Evolutionary conservation across 805 yeast species (phyloP), one percentile per base, ranked within the genome.

Genomic region (Barnettozyma populi): DNA sequence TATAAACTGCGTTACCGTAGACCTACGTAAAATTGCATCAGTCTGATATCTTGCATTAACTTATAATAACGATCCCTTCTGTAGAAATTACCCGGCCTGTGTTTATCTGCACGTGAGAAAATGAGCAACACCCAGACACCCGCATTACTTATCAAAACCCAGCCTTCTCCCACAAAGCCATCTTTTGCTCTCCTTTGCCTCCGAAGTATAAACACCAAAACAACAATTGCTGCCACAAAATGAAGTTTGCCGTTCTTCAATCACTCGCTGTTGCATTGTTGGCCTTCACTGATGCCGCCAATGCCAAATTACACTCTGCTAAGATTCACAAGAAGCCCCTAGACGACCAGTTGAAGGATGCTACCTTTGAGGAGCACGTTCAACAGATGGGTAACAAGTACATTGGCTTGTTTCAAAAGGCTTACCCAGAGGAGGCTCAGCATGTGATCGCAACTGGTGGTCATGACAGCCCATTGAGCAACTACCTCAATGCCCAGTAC

Each of bases 401-500:
- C 66, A 58, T 79, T 49, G 67, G 71, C 45, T 64, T 72, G 39
- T 82, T 71, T 64, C 71, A 74, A 53, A 66, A 67, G 48, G 71
- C 71, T 20, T 66, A 69, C 52, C 75, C 76, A 13, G 73, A 72
- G 52, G 43, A 44, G 7, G 59, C 68, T 53, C 55, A 58, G 14
- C 38, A 49, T 10, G 66, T 65, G 16, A 56, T 64, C 5, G 34
- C 47, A n/a, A 56, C 60, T 32, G 71, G 63, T 18, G 79, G 75
- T 34, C 89, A 84, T 64, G 84, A 85, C 55, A 75, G 88, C 42
- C 97, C 98, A 13, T 78, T 94, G 66, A 84, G 94, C 55, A 90
- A 94, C 74, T 94, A 92, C 69, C 70, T 88, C 71, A 94, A 94
- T 66, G 98, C 98, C 38, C 99, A 94, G 72, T 92, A 94, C 71